A percentile compares a stretch with the other conserved stretches of the same genome.
Conservation (phyloP, 2,329 filamentous ascomycete species). For the Aspergillus candidus region DNA sequence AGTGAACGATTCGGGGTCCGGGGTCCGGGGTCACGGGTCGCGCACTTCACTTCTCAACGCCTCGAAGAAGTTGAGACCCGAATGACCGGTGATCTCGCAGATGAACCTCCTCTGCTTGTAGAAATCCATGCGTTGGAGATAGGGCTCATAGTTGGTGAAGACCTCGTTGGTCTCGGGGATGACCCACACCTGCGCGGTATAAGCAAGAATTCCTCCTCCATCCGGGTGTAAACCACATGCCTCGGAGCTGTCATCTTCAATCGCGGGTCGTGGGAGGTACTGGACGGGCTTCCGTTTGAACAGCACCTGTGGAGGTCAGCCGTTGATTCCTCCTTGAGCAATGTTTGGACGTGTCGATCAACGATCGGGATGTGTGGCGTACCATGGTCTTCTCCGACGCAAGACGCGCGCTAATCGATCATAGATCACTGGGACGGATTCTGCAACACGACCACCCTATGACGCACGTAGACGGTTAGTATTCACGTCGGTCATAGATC, state of each 20-base stretch:
- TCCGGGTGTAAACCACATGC: slow-evolving; percentile 45
- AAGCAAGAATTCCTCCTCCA: slow-evolving; percentile 9
- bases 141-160: slow-evolving; percentile 82
- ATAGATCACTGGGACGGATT: slow-evolving; percentile 9
- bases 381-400: slow-evolving; percentile 26
- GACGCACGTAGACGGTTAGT: slow-evolving; percentile 10
- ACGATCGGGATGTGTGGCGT: slow-evolving; percentile 12
- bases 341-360: background rate
- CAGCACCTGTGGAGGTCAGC: slow-evolving; percentile 61
- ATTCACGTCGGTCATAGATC: no score
- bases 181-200: slow-evolving; percentile 67
- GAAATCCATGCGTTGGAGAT: slow-evolving; percentile 81
- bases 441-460: background rate
- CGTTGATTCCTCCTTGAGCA: background rate
- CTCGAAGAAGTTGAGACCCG: slow-evolving; percentile 84
- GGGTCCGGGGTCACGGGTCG: slow-evolving; percentile 3
- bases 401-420: slow-evolving; percentile 22
- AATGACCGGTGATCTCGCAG: slow-evolving; percentile 92
- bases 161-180: slow-evolving; percentile 87
- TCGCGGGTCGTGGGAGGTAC: slow-evolving; percentile 63
- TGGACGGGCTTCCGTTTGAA: slow-evolving; percentile 95
- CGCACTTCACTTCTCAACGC: slow-evolving; percentile 84
- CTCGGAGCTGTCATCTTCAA: slow-evolving; percentile 77
- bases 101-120: slow-evolving; percentile 92
- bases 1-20: slow-evolving; percentile 1